These are phyloP conservation scores for Hyaloscypha bicolor DNA, from an alignment of 495 filamentous ascomycete species.

Conservation along the genomic window DNA sequence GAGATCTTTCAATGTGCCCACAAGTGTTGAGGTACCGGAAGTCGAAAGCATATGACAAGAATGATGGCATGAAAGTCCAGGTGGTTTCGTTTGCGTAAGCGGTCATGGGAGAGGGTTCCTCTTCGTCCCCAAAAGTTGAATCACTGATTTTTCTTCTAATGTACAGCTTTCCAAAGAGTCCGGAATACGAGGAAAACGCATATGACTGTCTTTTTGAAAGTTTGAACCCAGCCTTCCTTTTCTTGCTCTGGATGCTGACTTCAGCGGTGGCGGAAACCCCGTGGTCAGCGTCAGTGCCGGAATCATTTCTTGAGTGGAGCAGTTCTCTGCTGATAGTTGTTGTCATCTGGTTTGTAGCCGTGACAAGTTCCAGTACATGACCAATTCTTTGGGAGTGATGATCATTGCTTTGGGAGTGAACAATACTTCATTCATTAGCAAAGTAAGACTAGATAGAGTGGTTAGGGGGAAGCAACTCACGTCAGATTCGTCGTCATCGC, in stretches of 20 bases:
- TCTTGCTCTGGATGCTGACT: not conserved
- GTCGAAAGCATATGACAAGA: constrained; percentile 13
- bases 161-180: not conserved
- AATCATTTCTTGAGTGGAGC: not conserved
- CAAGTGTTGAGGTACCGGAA: not conserved
- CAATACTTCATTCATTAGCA: not conserved
- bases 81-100: not conserved
- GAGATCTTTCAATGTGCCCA: not conserved
- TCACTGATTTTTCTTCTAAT: not conserved
- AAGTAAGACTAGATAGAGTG: too few species aligned
- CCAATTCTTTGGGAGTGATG: not conserved
- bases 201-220: not conserved
- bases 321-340: not conserved
- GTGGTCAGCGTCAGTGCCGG: not conserved
- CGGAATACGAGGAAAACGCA: not conserved
- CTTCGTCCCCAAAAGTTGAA: not conserved
- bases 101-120: not conserved
- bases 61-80: constrained; percentile 18
- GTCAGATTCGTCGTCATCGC: constrained; percentile 13
- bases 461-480: not conserved
- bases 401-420: not conserved
- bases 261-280: not conserved
- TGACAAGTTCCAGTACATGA: not conserved
- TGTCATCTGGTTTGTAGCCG: not conserved
- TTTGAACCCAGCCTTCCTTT: not conserved